phyloP scores from a whole-genome alignment of 441 rosid genomes.

The Cnidoscolus chayamansa region DNA sequence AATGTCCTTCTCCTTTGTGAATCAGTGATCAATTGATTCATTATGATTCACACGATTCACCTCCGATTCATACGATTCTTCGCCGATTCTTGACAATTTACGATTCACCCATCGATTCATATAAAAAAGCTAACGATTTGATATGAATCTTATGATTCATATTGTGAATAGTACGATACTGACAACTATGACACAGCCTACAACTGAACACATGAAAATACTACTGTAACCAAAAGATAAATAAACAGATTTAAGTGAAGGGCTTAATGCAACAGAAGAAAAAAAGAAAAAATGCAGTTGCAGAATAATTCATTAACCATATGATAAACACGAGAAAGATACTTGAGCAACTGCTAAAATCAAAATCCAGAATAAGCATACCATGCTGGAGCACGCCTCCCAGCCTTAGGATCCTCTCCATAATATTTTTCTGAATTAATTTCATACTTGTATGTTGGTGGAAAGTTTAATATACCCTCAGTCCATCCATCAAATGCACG shows the following conservation, averaged over 20 bases:
- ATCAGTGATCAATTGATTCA: no score
- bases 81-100: no score
- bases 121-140: no score
- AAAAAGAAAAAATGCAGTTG: neutral
- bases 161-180: no score
- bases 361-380: conserved; percentile 31
- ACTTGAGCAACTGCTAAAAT: neutral
- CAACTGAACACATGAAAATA: neutral
- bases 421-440: conserved; percentile 62
- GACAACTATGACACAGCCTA: neutral
- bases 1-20: no score
- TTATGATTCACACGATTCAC: no score
- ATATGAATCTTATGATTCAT: no score
- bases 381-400: conserved; percentile 92
- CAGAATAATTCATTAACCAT: conserved; percentile 1
- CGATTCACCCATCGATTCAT: no score
- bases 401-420: conserved; percentile 70
- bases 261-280: conserved; percentile 4
- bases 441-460: conserved; percentile 93
- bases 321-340: neutral
- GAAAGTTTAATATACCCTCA: conserved; percentile 63
- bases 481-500: conserved; percentile 82
- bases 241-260: neutral
- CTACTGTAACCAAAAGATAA: neutral
- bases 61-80: no score